Evolutionary conservation across 345 rosid species (phyloP).

Genomic region (Hypericum androsaemum): DNA sequence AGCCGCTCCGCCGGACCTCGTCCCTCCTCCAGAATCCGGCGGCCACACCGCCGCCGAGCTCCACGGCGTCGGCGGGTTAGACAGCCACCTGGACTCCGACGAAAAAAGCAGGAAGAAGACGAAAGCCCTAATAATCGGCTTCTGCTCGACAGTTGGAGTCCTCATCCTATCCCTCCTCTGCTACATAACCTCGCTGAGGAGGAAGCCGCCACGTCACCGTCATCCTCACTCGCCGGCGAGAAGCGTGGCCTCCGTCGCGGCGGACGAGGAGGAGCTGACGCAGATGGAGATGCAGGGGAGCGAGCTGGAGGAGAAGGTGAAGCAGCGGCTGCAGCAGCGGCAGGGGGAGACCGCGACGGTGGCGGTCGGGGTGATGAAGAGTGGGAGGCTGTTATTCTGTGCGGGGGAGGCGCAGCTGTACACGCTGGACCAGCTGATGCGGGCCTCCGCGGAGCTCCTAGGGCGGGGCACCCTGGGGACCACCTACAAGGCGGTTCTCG

Average conservation of each 20-base stretch:
- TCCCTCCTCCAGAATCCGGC: conserved; percentile 34
- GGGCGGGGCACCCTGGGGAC: conserved; percentile 73
- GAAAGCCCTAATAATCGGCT: conserved; percentile 39
- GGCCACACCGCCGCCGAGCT: conserved; percentile 22
- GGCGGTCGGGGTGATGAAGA: conserved; percentile 48
- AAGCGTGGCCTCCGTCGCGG: too few relatives aligned
- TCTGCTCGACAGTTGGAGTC: conserved; percentile 36
- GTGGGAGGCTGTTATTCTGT: conserved; percentile 73
- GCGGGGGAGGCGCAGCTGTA: conserved; percentile 79
- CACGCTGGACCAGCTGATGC: conserved; percentile 87
- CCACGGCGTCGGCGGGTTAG: conserved; percentile 33
- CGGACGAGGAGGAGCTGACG: conserved; percentile 24
- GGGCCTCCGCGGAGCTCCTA: conserved; percentile 85
- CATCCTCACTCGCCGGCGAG: too few relatives aligned
- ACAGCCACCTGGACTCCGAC: conserved; percentile 33
- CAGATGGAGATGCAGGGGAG: conserved; percentile 56
- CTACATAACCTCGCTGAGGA: conserved; percentile 35
- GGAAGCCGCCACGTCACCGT: conserved; percentile 16
- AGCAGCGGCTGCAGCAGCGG: conserved; percentile 24
- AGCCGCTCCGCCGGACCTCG: conserved; percentile 19
- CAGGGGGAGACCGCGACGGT: conserved; percentile 41
- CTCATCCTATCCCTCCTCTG: conserved; percentile 46
- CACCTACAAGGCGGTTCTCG: conserved; percentile 82
- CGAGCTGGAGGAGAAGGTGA: conserved; percentile 76
- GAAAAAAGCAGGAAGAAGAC: conserved; percentile 28